These are phyloP conservation scores for Wickerhamiella bombiphila DNA, from an alignment of 805 yeast genomes.

Conservation along the genomic window DNA sequence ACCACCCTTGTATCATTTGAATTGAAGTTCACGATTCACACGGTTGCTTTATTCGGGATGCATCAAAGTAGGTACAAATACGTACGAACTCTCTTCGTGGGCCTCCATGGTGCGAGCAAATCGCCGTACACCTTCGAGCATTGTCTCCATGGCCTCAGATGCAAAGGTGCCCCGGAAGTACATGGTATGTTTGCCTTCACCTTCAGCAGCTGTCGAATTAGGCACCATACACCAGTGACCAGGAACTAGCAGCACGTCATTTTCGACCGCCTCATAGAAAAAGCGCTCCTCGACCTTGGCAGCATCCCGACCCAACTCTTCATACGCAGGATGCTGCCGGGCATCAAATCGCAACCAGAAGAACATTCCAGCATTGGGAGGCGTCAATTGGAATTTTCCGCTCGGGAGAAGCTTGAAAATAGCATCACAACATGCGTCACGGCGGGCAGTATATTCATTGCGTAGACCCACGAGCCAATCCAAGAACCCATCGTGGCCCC, in stretches of 20 bases:
- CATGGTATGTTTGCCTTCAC: slow-evolving; percentile 16
- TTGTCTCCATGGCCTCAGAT: slow-evolving; percentile 11
- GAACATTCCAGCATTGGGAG: slow-evolving; percentile 40
- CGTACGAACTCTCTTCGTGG: not conserved
- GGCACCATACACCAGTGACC: slow-evolving; percentile 29
- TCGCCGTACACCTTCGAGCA: slow-evolving; percentile 7
- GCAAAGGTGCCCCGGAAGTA: slow-evolving; percentile 31
- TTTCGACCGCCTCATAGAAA: slow-evolving; percentile 21
- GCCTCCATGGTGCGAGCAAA: slow-evolving; percentile 6
- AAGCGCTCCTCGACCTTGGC: slow-evolving; percentile 22
- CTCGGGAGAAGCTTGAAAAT: slow-evolving; percentile 41
- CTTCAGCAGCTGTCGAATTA: slow-evolving; percentile 21
- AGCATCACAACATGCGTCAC: slow-evolving; percentile 73
- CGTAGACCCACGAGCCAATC: slow-evolving; percentile 74
- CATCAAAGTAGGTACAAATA: not conserved
- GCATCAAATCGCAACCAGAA: slow-evolving; percentile 39
- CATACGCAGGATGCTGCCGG: slow-evolving; percentile 24
- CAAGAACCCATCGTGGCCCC: slow-evolving; percentile 83
- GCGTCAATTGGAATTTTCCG: slow-evolving; percentile 16
- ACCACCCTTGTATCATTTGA: too few relatives aligned
- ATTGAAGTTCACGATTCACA: too few relatives aligned
- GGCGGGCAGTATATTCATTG: slow-evolving; percentile 66
- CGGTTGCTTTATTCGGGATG: too few relatives aligned
- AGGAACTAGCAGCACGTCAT: slow-evolving; percentile 26
- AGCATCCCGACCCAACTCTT: slow-evolving; percentile 17